Evolutionary conservation across 352 stramenopile genomes (phyloP).

Genomic region (Aphanomyces astaci): DNA sequence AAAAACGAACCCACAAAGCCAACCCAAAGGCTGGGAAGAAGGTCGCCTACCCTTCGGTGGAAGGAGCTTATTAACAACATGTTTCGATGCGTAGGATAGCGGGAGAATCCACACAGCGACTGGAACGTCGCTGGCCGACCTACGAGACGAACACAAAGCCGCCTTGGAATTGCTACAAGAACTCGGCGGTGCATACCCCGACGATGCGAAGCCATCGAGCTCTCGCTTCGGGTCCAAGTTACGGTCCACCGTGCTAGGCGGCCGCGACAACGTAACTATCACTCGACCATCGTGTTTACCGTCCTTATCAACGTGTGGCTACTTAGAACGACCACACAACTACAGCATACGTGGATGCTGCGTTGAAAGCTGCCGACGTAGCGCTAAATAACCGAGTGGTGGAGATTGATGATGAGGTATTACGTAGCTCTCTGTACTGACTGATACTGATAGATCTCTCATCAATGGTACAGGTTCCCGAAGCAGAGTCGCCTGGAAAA

Average conservation of each 20-base stretch:
- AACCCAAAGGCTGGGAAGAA: slow-evolving; percentile 12
- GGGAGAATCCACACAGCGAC: neutral
- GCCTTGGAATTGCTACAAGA: slow-evolving; percentile 65
- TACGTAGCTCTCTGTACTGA: too few species aligned
- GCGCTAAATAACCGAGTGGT: neutral
- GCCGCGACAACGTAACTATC: neutral
- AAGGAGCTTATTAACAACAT: too few species aligned
- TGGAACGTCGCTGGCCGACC: slow-evolving; percentile 55
- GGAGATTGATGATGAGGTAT: too few species aligned
- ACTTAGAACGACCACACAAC: slow-evolving; percentile 2
- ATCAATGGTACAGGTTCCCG: too few species aligned
- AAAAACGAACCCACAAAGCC: neutral
- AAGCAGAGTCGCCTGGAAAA: slow-evolving; percentile 17
- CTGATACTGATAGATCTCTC: too few species aligned
- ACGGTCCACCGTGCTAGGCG: neutral
- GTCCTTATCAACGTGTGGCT: neutral
- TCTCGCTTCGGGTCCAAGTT: slow-evolving; percentile 10
- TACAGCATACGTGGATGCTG: neutral
- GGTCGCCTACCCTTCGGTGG: too few species aligned
- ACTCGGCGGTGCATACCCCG: slow-evolving; percentile 43
- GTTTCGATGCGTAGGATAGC: slow-evolving; percentile 11
- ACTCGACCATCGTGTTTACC: neutral
- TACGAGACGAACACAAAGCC: slow-evolving; percentile 66
- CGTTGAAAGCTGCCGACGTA: neutral
- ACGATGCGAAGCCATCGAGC: slow-evolving; percentile 27